Percentiles rank a stretch among this genome's conserved stretches.
Evolutionary conservation across 2,329 filamentous ascomycete genomes (phyloP).

Genomic region (Madurella mycetomatis): DNA sequence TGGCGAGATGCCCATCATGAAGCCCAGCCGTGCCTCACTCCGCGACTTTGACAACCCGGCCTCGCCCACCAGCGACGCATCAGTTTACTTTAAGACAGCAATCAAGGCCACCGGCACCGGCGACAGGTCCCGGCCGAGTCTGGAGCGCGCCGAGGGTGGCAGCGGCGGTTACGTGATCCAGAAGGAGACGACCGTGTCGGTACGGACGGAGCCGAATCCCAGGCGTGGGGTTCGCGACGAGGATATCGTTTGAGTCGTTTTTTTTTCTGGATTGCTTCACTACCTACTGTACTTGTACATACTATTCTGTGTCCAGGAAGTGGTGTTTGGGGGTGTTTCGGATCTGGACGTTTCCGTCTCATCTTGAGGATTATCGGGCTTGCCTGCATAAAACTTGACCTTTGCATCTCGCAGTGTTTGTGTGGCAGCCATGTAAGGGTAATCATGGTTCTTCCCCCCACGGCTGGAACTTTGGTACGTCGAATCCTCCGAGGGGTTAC

Average conservation of each 20-base stretch:
- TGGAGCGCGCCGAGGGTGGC: not conserved
- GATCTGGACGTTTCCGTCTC: too few relatives aligned
- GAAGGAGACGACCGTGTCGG: constrained; percentile 9
- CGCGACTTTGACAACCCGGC: constrained; percentile 1
- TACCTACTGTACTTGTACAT: too few relatives aligned
- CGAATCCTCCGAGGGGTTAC: too few relatives aligned
- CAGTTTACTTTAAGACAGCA: constrained; percentile 2
- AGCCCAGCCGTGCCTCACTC: constrained; percentile 1
- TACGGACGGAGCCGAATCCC: not conserved
- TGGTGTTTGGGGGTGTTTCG: too few relatives aligned
- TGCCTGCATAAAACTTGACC: too few relatives aligned
- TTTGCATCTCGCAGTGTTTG: too few relatives aligned
- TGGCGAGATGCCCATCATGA: constrained; percentile 14
- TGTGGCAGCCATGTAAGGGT: too few relatives aligned
- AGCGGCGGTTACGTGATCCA: not conserved
- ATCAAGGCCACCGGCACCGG: not conserved
- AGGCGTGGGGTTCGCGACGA: not conserved
- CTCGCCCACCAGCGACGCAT: not conserved
- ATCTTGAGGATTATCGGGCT: too few relatives aligned
- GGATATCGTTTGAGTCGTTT: constrained; percentile 2
- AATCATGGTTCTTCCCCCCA: too few relatives aligned
- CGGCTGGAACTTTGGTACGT: too few relatives aligned
- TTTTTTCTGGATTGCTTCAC: not conserved
- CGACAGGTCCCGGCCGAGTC: too few relatives aligned
- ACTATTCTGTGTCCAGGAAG: too few relatives aligned